Evolutionary conservation across 495 filamentous ascomycete species (phyloP), one percentile per base, ranked within the genome.

Genomic region (Neurospora intermedia): DNA sequence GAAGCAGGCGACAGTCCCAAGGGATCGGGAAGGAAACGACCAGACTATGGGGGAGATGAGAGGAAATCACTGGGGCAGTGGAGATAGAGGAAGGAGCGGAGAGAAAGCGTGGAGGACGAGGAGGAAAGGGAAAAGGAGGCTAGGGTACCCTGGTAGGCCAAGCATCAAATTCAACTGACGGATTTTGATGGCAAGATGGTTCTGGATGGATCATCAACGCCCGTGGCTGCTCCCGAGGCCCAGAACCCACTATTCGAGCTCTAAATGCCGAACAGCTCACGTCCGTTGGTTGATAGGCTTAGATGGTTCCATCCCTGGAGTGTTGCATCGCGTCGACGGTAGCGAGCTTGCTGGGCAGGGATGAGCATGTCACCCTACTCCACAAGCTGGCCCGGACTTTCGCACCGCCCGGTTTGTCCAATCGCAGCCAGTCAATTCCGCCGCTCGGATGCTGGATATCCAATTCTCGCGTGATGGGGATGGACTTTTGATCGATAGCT

Each of bases 221-320:
- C 73, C 73, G 76, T 78, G 72, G 76, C 43, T 71, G 70, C 70
- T 76, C 70, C 76, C 78, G 71, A 77, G 74, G 75, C 54, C 23
- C 23, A 62, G 27, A 62, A 23, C 23, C 54, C 54, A 66, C 27
- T 31, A 66, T 66, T 66, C 27, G 54, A 66, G 54, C 54, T 35
- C 54, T 66, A 27, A 66, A 31, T 66, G 27, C 27, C 27, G 54
- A 66, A 27, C 54, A 66, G 23, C 16, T 13, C 54, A 31, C 31
- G 54, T 23, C 13, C 23, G 13, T 6, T 62, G 54, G 31, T 6
- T 62, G 23, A 31, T 62, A 62, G 54, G 54, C 23, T 62, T 13
- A 62, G 1, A 8, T 31, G 27, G 13, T 16, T 11, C 15, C 54
- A 35, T 62, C 54, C 54, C 54, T 62, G 54, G 54, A 62, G 54